Base-by-base conservation (phyloP, 2,329 filamentous ascomycete species). In the Amauroascus niger region DNA sequence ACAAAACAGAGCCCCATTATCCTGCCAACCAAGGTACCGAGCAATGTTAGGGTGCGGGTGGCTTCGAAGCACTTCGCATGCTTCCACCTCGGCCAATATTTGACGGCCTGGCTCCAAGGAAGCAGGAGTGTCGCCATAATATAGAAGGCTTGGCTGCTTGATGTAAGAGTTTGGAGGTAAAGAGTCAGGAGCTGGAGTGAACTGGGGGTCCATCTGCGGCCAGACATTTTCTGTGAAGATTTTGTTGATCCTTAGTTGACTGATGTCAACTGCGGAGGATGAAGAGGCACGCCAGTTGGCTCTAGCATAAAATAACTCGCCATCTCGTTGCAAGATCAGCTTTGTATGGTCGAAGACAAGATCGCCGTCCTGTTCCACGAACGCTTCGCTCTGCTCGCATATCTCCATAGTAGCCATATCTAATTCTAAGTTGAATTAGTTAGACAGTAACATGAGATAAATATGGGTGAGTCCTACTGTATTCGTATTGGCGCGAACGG, bases 301-400 rank as follows among this genome's bases (percentile, higher is more conserved):
- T 22, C 18, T 50, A 18, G 47, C 47, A 22, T 40, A 50, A 18
- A 50, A 50, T 14, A 40, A 50, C 35, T 50, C 47, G 32, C 33
- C 33, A 26, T 50, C 47, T 50, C 26, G 16, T 50, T 33, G 47
- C 30, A 50, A 39, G 32, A 50, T 50, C 47, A 50, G 47, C 32
- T 40, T 50, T 24, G 47, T 50, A 49, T 49, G 46, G 46, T 49
- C 46, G 46, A 50, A 50, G 32, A 50, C 16, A 50, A 50, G 47
- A 26, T 50, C 47, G 18, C 47, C 47, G 32, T 50, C 47, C 26
- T 50, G 18, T 32, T 52, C 35, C 28, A 52, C 35, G 22, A 52
- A 41, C n/a, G 39, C 26, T 52, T 52, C 39, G 32, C 24, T 41
- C 24, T 41, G 18, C 49, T 52, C 35, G 39, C 35, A 32, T 43